Evolutionary conservation across 495 filamentous ascomycete species (phyloP).

Genomic region (Elasticomyces elasticus): DNA sequence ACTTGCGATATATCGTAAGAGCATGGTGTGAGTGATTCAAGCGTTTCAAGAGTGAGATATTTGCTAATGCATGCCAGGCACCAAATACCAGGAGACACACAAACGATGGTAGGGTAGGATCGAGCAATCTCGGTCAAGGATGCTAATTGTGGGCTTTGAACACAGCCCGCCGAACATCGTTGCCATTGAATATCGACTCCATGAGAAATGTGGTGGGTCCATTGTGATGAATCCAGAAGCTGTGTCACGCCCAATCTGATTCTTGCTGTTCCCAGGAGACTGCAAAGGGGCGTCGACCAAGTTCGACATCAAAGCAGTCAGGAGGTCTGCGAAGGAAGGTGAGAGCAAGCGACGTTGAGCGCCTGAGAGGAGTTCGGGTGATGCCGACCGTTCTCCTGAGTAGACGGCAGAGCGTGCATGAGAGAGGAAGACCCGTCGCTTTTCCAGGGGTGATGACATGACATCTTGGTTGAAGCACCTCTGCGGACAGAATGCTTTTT

Average conservation of each 20-base stretch:
- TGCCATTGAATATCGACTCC: constrained; percentile 3
- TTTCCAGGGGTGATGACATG: too few relatives aligned
- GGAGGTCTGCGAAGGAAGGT: background rate
- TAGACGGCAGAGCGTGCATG: background rate
- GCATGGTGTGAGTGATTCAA: constrained; percentile 5
- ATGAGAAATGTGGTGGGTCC: constrained; percentile 7
- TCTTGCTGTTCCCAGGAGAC: background rate
- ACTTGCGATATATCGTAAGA: constrained; percentile 1
- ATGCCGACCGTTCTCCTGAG: background rate
- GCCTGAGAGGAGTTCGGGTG: background rate
- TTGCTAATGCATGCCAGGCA: background rate
- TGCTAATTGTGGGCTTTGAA: too few relatives aligned
- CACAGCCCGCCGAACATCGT: constrained; percentile 9
- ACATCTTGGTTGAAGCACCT: too few relatives aligned
- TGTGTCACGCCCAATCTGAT: background rate
- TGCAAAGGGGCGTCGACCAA: background rate
- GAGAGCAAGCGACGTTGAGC: background rate
- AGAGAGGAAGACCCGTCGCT: too few relatives aligned
- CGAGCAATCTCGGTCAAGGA: too few relatives aligned
- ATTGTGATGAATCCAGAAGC: background rate
- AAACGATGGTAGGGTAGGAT: background rate
- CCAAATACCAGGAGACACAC: constrained; percentile 12
- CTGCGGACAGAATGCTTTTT: too few relatives aligned
- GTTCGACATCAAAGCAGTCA: background rate
- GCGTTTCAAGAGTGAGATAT: background rate